Base-by-base conservation (phyloP, 768 basidiomycete genomes). In the Leccinum imitatum region DNA sequence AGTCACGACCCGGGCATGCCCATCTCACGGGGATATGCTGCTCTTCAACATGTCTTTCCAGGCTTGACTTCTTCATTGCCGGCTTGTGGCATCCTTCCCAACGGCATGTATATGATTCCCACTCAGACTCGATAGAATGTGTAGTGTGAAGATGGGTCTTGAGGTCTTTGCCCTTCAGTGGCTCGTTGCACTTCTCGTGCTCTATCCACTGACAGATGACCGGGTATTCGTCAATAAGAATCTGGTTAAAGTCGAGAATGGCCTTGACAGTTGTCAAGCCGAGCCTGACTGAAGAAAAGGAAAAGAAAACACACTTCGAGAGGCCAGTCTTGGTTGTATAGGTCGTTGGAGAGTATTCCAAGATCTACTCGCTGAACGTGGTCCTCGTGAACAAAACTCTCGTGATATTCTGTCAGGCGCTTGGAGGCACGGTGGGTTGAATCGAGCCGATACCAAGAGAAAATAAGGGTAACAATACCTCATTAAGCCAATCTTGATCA, bases 11-110 rank as follows among this genome's bases (percentile, higher is more conserved):
- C 13, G 33, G 33, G 33, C 33, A 33, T 0, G 57, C 50, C 67
- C 67, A 69, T 11, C 6, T 58, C 2, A 15, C 56, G 0, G 63
- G 53, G 10, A 64, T 8, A 25, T 68, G 67, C 2, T 52, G 58
- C 0, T 69, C 67, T 0, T 9, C 50, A 1, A 53, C 1, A 15
- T 68, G 67, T 0, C 67, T 44, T 10, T 59, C 58, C 4, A 68
- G 59, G 30, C 54, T 59, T 0, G 61, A 6, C 25, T 3, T 61
- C 47, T 3, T 50, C 68, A 69, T 65, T 1, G 50, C 37, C 2
- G 0, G 0, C 14, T 1, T 41, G 9, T 2, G 0, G 50, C 68
- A 69, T 14, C 0, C 53, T 2, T 27, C 0, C 68, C 68, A 69
- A 6, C 3, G 46, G 31, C 67, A 69, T 2, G 1, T 3, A 14